These are phyloP conservation scores for Gentiana dahurica DNA, from an alignment of 257 asterid species.

Conservation along the genomic window DNA sequence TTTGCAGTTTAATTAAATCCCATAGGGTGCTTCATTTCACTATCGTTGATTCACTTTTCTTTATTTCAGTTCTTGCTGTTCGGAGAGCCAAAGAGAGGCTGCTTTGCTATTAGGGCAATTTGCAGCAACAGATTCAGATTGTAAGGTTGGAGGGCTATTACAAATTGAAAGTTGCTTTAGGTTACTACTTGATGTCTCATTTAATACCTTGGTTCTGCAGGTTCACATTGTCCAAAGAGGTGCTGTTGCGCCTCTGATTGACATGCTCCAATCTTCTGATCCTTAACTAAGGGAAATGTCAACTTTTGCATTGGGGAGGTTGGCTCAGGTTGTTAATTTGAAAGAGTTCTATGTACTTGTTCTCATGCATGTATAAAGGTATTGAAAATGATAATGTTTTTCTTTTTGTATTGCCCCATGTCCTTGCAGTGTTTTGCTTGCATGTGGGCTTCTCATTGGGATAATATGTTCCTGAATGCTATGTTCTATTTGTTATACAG, in stretches of 20 bases:
- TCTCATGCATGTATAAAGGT: too few relatives aligned
- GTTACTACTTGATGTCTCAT: neutral
- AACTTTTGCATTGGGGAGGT: conserved; percentile 95
- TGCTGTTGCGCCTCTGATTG: conserved; percentile 88
- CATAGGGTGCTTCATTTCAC: conserved; percentile 7
- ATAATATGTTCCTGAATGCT: too few relatives aligned
- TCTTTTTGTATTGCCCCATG: too few relatives aligned
- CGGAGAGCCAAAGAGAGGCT: conserved; percentile 99
- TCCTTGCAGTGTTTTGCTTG: too few relatives aligned
- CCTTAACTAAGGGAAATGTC: conserved; percentile 96
- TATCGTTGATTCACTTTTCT: conserved; percentile 10
- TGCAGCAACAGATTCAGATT: conserved; percentile 98
- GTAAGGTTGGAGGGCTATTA: conserved; percentile 47
- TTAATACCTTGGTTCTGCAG: conserved; percentile 24
- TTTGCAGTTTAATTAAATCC: neutral
- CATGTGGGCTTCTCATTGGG: too few relatives aligned
- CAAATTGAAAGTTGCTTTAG: neutral
- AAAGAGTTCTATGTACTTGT: neutral
- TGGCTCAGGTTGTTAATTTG: conserved; percentile 68
- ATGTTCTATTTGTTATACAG: too few relatives aligned
- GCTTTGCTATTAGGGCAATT: conserved; percentile 98
- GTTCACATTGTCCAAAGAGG: conserved; percentile 99
- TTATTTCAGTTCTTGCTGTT: conserved; percentile 69
- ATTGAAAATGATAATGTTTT: too few relatives aligned
- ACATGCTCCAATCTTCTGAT: conserved; percentile 91